Evolutionary conservation across 768 basidiomycete species (phyloP), one percentile per base, ranked within the genome.

Genomic region (Panus rudis): DNA sequence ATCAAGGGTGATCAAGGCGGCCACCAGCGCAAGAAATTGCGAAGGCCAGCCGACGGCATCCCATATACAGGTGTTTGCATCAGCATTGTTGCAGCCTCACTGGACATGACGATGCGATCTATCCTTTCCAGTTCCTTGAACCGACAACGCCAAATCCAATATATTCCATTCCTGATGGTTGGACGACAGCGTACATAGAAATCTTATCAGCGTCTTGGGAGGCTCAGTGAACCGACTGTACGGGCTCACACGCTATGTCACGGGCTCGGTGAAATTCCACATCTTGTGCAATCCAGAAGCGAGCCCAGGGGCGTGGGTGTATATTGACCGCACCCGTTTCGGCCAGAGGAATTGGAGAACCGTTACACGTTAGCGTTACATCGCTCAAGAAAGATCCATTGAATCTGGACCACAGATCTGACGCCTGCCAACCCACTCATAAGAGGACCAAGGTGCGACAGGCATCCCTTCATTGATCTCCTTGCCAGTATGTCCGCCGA

Each of bases 241-340:
- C 32, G 14, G 42, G 20, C n/a, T 43, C 42, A 32, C 42, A 43
- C 42, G 42, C 35, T 43, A 43, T 43, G 42, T 43, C 42, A 43
- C 42, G 30, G 19, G 13, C 22, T 41, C 42, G 42, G 42, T 11
- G 31, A 43, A 43, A 43, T 27, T 28, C 42, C 23, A 33, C 16
- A 43, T 43, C 30, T 35, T 35, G 33, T 17, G 4, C 32, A 7
- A 32, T 23, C 42, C 42, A 43, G 42, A 33, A 43, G 28, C 42
- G 42, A 27, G 6, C 25, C 42, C 28, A 30, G 42, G 42, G 30
- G 27, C 31, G 31, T 35, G 42, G 31, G 13, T 8, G 31, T 14
- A 20, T 12, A 14, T 26, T 34, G 31, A 34, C n/a, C 19, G 31
- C 42, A 20, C 28, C 42, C 13, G 28, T 34, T 34, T 43, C 19